phyloP scores from a whole-genome alignment of 2,329 filamentous ascomycete species.

The Bipolaris victoriae region DNA sequence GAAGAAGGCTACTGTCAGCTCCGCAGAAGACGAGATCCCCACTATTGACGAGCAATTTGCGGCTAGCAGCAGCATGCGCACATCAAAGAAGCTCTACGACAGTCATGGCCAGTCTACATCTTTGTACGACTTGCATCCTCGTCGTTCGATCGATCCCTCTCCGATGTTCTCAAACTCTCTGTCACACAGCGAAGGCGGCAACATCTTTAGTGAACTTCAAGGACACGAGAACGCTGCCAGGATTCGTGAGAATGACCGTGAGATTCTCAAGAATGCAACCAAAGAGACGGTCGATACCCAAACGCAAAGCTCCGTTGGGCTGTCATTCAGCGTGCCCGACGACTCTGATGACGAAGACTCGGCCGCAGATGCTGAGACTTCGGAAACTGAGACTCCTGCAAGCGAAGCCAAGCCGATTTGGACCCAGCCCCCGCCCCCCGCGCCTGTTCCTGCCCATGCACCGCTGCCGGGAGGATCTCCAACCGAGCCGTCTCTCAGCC shows the following conservation, averaged over 20 bases:
- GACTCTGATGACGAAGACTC: conserved; percentile 30
- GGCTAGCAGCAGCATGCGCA: conserved; percentile 8
- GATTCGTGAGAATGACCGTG: conserved; percentile 23
- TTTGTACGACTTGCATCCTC: conserved; percentile 36
- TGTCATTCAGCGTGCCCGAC: conserved; percentile 33
- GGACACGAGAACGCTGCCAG: conserved; percentile 22
- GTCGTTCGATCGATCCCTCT: conserved; percentile 37
- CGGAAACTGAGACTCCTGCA: conserved; percentile 23
- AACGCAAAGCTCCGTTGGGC: conserved; percentile 18
- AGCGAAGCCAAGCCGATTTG: conserved; percentile 30
- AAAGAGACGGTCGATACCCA: conserved; percentile 13
- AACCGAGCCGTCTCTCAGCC: conserved; percentile 7
- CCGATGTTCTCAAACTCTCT: conserved; percentile 38
- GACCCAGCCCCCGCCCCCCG: conserved; percentile 45
- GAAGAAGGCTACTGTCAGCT: conserved; percentile 23
- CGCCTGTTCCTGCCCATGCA: conserved; percentile 44
- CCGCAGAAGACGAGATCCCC: conserved; percentile 21
- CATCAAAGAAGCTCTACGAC: conserved; percentile 23
- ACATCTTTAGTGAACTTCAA: conserved; percentile 39
- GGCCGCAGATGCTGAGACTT: conserved; percentile 21
- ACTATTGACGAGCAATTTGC: conserved; percentile 31
- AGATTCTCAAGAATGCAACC: conserved; percentile 20
- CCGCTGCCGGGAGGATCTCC: conserved; percentile 32
- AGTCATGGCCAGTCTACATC: conserved; percentile 33
- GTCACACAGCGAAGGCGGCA: conserved; percentile 28